Conservation (phyloP, 768 basidiomycete genomes). For the Asterophora parasitica region DNA sequence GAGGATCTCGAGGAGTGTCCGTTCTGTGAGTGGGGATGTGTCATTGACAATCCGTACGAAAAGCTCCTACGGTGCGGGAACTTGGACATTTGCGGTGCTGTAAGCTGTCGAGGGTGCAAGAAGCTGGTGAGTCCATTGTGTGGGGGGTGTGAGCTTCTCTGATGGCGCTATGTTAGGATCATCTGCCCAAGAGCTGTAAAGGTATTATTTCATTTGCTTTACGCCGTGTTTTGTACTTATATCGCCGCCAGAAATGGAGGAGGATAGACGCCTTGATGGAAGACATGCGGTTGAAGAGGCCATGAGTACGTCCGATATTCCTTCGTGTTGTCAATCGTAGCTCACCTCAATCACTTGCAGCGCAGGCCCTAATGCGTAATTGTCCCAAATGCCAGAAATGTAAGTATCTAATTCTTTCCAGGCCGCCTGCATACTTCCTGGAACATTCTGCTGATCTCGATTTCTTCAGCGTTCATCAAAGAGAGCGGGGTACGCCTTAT, state of each 20-base stretch:
- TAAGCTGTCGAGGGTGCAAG: slow-evolving; percentile 80
- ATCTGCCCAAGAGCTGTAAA: slow-evolving; percentile 77
- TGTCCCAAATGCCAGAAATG: slow-evolving; percentile 86
- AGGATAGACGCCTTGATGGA: slow-evolving; percentile 69
- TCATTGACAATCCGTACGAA: slow-evolving; percentile 65
- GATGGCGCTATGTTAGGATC: slow-evolving; percentile 44
- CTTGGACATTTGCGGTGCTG: slow-evolving; percentile 64
- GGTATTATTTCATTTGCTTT: slow-evolving; percentile 34
- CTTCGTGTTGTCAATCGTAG: not conserved
- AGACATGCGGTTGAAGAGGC: slow-evolving; percentile 86
- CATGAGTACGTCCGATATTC: slow-evolving; percentile 59
- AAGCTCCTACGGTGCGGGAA: slow-evolving; percentile 55
- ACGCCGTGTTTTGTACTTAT: not conserved
- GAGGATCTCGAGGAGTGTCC: slow-evolving; percentile 88
- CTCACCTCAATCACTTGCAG: slow-evolving; percentile 29
- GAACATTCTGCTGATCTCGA: not conserved
- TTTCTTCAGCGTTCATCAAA: slow-evolving; percentile 68
- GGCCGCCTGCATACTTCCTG: not conserved
- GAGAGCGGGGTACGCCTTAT: slow-evolving; percentile 57
- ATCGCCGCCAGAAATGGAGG: slow-evolving; percentile 54
- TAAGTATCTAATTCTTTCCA: slow-evolving; percentile 22
- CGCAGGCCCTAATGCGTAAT: slow-evolving; percentile 77
- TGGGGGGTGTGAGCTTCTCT: not conserved
- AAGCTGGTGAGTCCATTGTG: slow-evolving; percentile 44
- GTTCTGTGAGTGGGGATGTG: slow-evolving; percentile 81